A percentile compares a stretch with the other conserved stretches of the same genome.
phyloP scores from a whole-genome alignment of 2,329 filamentous ascomycete genomes.

The Bipolaris cookei region DNA sequence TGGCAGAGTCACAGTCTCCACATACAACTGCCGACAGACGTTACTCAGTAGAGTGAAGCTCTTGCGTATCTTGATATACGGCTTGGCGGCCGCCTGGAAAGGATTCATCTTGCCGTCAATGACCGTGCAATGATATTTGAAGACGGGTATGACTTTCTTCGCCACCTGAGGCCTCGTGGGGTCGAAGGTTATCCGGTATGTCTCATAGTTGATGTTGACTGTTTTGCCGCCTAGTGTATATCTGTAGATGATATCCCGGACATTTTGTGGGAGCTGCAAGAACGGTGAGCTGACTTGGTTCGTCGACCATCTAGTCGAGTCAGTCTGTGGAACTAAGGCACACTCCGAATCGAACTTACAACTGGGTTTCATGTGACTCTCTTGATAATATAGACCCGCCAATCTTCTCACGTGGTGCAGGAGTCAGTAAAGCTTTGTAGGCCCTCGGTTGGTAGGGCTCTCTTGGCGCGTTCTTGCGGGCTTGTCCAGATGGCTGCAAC shows the following conservation, averaged over 20 bases:
- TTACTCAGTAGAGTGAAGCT: slow-evolving; percentile 31
- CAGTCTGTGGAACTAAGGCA: not conserved
- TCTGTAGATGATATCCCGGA: slow-evolving; percentile 32
- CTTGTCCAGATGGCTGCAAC: slow-evolving; percentile 13
- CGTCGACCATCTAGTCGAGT: slow-evolving; percentile 25
- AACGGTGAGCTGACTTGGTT: slow-evolving; percentile 37
- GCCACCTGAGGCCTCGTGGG: not conserved
- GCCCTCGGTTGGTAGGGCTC: slow-evolving; percentile 19
- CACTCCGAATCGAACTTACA: slow-evolving; percentile 18
- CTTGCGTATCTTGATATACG: slow-evolving; percentile 8
- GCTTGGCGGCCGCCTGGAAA: slow-evolving; percentile 5
- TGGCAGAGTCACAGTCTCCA: slow-evolving; percentile 37
- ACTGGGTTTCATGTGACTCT: slow-evolving; percentile 18
- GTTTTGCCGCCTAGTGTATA: slow-evolving; percentile 33
- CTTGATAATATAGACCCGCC: slow-evolving; percentile 12
- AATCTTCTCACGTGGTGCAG: slow-evolving; percentile 18
- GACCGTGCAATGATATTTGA: slow-evolving; percentile 33
- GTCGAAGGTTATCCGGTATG: slow-evolving; percentile 17
- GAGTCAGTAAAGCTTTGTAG: slow-evolving; percentile 19
- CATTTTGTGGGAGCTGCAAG: slow-evolving; percentile 31
- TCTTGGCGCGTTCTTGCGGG: slow-evolving; percentile 16
- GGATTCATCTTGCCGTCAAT: slow-evolving; percentile 21
- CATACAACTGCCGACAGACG: slow-evolving; percentile 40
- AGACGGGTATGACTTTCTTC: slow-evolving; percentile 17
- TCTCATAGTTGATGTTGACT: slow-evolving; percentile 34